Base-by-base conservation (phyloP, 345 rosid species). In the rapeseed (Brassica napus) region DNA sequence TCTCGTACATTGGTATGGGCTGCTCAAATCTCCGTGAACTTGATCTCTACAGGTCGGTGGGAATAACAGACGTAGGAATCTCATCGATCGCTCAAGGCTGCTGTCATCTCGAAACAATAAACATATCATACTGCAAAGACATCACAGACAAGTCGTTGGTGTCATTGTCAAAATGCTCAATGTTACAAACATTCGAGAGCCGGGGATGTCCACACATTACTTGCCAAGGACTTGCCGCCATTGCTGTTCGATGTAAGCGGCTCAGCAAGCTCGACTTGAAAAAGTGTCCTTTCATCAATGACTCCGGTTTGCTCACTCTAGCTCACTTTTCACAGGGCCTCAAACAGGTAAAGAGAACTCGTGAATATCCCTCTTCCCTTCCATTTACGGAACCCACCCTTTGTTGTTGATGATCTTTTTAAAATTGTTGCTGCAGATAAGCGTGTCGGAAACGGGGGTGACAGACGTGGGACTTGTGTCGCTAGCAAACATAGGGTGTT, bases 391-490 rank as follows among this genome's bases (percentile, higher is more conserved):
- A n/a, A n/a, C n/a, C n/a, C n/a, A n/a, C 31, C 31, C 31, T 42
- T 42, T 42, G 10, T 4, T 59, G 0, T 1, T 59, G 64, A 59
- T 24, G 5, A 47, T 47, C 55, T 47, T 47, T 5, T 5, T 60
- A 1, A 1, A 11, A 81, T 80, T 34, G 70, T 76, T 21, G 82
- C 69, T n/a, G 85, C 82, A 86, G 88, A 80, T 86, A 79, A 86
- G 78, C 67, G 64, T 86, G 81, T 86, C 88, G 23, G 85, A 86
- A 21, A 81, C 86, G 1, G 78, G 77, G n/a, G 88, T 86, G 66
- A 82, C 79, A 0, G 86, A 86, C 31, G 85, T 83, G 69, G 88
- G 88, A 28, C 77, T 86, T 1, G 26, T 84, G 12, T 65, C 83
- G 16, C 65, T 86, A 24, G 81, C 81, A 18, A 86, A 80, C 83